These are phyloP conservation scores for Spizellomyces sp. DNA, from an alignment of 192 early-diverging fungal genomes.

Conservation along the genomic window DNA sequence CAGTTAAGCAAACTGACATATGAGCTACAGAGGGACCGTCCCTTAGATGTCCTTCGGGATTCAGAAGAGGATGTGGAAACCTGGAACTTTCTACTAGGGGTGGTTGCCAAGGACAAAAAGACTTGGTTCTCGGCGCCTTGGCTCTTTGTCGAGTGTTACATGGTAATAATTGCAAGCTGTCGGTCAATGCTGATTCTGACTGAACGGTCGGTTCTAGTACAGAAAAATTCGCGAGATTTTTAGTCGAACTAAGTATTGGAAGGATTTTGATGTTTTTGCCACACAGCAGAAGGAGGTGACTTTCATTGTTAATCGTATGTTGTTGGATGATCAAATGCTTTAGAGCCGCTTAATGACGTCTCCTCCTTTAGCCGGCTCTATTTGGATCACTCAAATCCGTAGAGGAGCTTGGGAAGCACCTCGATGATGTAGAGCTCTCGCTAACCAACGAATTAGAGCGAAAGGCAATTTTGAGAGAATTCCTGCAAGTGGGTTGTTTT, in stretches of 20 bases:
- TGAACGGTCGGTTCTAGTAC: constrained; percentile 41
- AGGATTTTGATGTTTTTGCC: constrained; percentile 74
- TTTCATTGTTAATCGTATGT: neutral
- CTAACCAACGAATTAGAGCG: neutral
- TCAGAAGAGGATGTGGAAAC: constrained; percentile 54
- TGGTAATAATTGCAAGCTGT: constrained; percentile 50
- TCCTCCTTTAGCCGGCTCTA: constrained; percentile 15
- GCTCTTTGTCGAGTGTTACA: constrained; percentile 83
- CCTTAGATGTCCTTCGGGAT: constrained; percentile 42
- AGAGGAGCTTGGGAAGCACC: constrained; percentile 64
- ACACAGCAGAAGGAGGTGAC: constrained; percentile 41
- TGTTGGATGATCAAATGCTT: neutral
- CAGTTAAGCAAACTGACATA: constrained; percentile 69
- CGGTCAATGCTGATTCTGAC: neutral
- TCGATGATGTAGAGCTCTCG: constrained; percentile 32
- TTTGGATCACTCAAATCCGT: constrained; percentile 41
- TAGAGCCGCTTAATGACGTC: neutral
- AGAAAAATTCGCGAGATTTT: constrained; percentile 57
- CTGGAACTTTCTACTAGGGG: constrained; percentile 69
- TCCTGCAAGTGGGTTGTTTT: constrained; percentile 13
- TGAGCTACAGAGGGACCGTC: constrained; percentile 62
- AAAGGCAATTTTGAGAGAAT: constrained; percentile 17
- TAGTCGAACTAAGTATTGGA: constrained; percentile 58
- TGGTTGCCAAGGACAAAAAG: neutral
- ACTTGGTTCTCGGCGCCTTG: constrained; percentile 81